Evolutionary conservation across 371 early-diverging fungal genomes (phyloP).

Genomic region (Actinomortierella wolfii): DNA sequence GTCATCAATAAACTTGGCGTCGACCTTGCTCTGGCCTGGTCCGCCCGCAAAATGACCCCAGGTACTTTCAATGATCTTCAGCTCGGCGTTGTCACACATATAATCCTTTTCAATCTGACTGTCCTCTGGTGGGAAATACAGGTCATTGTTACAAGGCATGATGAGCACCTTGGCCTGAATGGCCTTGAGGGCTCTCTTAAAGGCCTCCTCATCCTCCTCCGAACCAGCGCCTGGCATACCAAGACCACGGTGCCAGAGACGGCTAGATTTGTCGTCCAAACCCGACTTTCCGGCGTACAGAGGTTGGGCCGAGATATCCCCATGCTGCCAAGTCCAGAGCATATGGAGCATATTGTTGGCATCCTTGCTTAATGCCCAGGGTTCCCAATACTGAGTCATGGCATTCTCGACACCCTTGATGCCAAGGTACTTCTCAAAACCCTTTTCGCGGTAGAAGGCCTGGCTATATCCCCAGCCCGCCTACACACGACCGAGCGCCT

Average conservation of each 20-base stretch:
- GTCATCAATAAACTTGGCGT: conserved; percentile 17
- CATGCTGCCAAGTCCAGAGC: conserved; percentile 28
- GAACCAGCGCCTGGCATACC: conserved; percentile 14
- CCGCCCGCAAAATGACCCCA: conserved; percentile 28
- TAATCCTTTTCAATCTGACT: conserved; percentile 28
- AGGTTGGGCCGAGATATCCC: conserved; percentile 18
- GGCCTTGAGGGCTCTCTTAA: conserved; percentile 12
- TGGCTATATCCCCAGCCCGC: conserved; percentile 30
- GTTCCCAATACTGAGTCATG: conserved; percentile 25
- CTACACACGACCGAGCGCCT: conserved; percentile 20
- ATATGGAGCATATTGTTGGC: conserved; percentile 29
- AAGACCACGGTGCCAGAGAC: conserved; percentile 12
- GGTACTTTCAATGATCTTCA: conserved; percentile 25
- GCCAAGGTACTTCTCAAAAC: conserved; percentile 22
- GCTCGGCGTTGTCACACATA: conserved; percentile 17
- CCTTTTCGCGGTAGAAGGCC: conserved; percentile 19
- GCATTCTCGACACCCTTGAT: conserved; percentile 14
- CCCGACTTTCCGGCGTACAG: conserved; percentile 17
- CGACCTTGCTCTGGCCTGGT: conserved; percentile 16
- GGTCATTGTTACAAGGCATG: conserved; percentile 13
- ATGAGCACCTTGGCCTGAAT: conserved; percentile 18
- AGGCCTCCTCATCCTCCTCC: conserved; percentile 13
- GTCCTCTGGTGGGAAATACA: conserved; percentile 29
- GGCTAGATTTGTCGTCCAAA: conserved; percentile 5
- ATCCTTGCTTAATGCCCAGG: conserved; percentile 23